Evolutionary conservation across 2,329 filamentous ascomycete species (phyloP).

Genomic region (Ascochyta viciae-villosae): DNA sequence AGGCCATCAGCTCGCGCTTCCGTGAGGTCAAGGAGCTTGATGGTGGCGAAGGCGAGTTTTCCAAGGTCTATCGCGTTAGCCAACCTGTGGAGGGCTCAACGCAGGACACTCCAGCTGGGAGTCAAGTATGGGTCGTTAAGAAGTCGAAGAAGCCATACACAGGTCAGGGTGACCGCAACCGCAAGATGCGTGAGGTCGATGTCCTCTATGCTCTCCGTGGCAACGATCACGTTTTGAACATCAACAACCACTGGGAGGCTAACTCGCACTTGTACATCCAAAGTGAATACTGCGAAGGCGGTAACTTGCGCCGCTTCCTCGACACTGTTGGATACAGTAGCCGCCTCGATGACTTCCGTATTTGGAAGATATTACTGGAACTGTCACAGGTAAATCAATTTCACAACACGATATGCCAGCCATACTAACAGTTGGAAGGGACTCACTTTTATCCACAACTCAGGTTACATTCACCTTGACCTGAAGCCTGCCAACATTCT

Average conservation of each 20-base stretch:
- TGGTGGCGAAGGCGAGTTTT: conserved; percentile 89
- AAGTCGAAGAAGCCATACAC: conserved; percentile 83
- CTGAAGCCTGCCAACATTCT: conserved; percentile 86
- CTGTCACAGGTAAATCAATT: conserved; percentile 72
- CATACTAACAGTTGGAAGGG: conserved; percentile 65
- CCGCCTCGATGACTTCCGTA: conserved; percentile 92
- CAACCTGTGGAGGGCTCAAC: conserved; percentile 49
- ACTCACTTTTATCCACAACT: conserved; percentile 86
- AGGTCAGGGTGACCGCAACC: conserved; percentile 79
- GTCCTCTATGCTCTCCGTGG: conserved; percentile 78
- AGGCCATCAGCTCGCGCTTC: conserved; percentile 76
- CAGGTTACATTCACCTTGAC: conserved; percentile 84
- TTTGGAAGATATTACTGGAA: conserved; percentile 97
- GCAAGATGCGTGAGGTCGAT: conserved; percentile 83
- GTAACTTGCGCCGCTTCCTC: conserved; percentile 86
- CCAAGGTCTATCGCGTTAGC: conserved; percentile 84
- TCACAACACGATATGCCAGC: background rate
- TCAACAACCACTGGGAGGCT: conserved; percentile 87
- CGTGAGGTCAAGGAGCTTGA: conserved; percentile 73
- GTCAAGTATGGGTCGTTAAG: conserved; percentile 84
- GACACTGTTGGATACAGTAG: conserved; percentile 82
- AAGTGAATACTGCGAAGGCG: conserved; percentile 95
- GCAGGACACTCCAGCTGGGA: conserved; percentile 32
- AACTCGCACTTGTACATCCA: conserved; percentile 91
- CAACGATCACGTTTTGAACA: conserved; percentile 84